Base-by-base conservation (phyloP, 225 moss, liverwort and hornwort genomes). In the Rhytidiadelphus loreus region DNA sequence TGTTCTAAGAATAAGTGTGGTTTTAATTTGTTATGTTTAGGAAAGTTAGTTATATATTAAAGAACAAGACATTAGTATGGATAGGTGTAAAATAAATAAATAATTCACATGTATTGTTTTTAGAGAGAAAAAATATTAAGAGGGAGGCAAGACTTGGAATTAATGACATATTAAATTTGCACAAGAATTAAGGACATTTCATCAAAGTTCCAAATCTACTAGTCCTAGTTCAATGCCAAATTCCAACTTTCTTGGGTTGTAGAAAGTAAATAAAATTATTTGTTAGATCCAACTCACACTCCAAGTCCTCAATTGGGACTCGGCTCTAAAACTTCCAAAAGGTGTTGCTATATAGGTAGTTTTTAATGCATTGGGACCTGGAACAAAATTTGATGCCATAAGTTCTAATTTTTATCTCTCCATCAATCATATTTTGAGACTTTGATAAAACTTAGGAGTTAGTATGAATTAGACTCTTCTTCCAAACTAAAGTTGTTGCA, bases 321-420 rank as follows among this genome's bases (percentile, higher is more conserved):
- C 0, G 1, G 0, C 0, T 1, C 3, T 8, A 70, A 70, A 41
- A 25, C 5, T 24, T 41, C 25, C 14, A 23, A 39, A 41, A 41
- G 8, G 3, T 14, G 25, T 14, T 71, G 43, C 3, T 5, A 16
- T 5, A 26, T 5, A 70, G 5, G 2, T 3, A 25, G 5, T 25
- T 39, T 41, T 8, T 41, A 69, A 26, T 41, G 15, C 41, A 25
- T 8, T 70, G 15, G 15, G 14, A 25, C 26, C 14, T 41, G 2
- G 15, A 0, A 41, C 8, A 24, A 41, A 41, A 2, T 41, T 25
- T 15, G 3, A 9, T 25, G 26, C 8, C 2, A 8, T 15, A 41
- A 25, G 3, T 43, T 6, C 26, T 6, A 43, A 43, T 43, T 26
- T 71, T 71, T 16, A 28, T 26, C 16, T 43, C 43, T 43, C 6